Conservation (phyloP, 202 grass and related monocot species). For the Zoysia matrella region DNA sequence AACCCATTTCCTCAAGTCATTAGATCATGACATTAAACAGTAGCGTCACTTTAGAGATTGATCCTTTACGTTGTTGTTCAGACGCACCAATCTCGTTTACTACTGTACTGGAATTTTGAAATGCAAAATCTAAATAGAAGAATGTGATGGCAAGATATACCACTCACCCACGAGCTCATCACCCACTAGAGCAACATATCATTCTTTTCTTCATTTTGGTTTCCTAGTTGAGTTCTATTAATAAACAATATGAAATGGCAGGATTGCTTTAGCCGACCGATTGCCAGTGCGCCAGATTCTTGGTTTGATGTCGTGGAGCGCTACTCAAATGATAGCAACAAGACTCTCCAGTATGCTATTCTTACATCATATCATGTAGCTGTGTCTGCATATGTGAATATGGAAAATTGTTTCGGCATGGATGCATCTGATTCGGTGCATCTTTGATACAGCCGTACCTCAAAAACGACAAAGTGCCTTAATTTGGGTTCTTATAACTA, state of each 20-base stretch:
- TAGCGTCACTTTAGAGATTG: not conserved
- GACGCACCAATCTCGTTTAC: not conserved
- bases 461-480: conserved; percentile 77
- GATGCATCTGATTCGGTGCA: conserved; percentile 21
- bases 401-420: not conserved
- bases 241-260: conserved; percentile 43
- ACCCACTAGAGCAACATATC: conserved; percentile 1
- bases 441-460: conserved; percentile 64
- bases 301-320: too few species aligned
- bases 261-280: conserved; percentile 88
- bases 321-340: conserved; percentile 72
- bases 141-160: not conserved
- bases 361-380: conserved; percentile 7
- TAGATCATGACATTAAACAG: conserved; percentile 23
- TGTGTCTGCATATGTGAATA: conserved; percentile 15
- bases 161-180: not conserved
- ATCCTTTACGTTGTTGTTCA: not conserved
- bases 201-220: conserved; percentile 13
- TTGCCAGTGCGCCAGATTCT: conserved; percentile 60
- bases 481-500: conserved; percentile 97
- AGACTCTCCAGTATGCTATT: conserved; percentile 73
- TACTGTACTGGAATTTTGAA: not conserved
- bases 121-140: not conserved
- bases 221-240: conserved; percentile 12
- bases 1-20: not conserved